Evolutionary conservation across 305 asterid species (phyloP), one percentile per base, ranked within the genome.

Genomic region (Fraxinus nigra): DNA sequence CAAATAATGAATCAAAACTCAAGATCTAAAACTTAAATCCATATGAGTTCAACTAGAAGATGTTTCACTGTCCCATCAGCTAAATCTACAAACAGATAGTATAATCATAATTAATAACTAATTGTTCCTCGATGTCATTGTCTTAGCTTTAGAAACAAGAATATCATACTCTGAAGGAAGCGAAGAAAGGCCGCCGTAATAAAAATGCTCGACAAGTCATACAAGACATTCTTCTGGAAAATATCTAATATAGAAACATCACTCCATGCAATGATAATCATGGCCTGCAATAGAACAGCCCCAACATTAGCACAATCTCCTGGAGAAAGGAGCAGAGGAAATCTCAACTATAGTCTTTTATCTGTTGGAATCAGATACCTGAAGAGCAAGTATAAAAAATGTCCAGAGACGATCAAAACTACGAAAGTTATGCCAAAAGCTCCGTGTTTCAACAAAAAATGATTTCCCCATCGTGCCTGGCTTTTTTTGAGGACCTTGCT

Each of bases 351-450:
- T 37, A 10, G 2, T 76, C 30, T 72, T 32, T 76, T 84, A 54
- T 77, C 80, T 80, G 77, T 84, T 84, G 75, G 28, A 81, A 76
- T 76, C 76, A 70, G 77, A 72, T 80, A 95, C 98, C 98, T 97
- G 99, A 83, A 95, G 88, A 83, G 90, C 91, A 83, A 97, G 97
- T 85, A 91, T 54, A 37, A 93, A 91, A 86, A 97, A 97, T 81
- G 99, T 93, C 99, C 99, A 97, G 18, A 97, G 90, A 69, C 99
- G 98, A 85, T 97, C 99, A 86, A 89, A 97, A 86, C 99, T 97
- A 85, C 98, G 90, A 85, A 92, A 95, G 69, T 86, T 93, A 88
- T 97, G 99, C 99, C 98, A 97, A 92, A 95, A 97, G 75, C 98
- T 84, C 63, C 99, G 90, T 70, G 97, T 97, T 88, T 97, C 99